Evolutionary conservation across 1,284 basidiomycete genomes (phyloP).

Genomic region (Leccinum subspadiceum): DNA sequence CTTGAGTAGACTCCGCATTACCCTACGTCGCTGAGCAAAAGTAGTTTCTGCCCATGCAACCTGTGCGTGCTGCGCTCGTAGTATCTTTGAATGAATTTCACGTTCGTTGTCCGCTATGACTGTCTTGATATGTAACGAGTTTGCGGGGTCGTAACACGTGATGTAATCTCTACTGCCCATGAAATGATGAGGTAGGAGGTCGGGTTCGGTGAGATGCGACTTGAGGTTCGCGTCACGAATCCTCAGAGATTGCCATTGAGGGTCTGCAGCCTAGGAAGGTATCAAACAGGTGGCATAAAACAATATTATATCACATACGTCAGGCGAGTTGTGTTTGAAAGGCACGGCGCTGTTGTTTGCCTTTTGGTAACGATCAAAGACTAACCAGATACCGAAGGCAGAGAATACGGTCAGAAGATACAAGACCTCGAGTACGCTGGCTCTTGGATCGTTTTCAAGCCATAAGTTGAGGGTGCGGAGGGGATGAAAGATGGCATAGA

Average conservation of each 20-base stretch:
- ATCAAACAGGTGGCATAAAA: constrained; percentile 12
- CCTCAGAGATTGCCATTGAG: constrained; percentile 53
- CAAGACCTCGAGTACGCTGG: constrained; percentile 50
- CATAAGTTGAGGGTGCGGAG: constrained; percentile 46
- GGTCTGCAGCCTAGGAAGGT: constrained; percentile 46
- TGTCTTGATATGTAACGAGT: constrained; percentile 74
- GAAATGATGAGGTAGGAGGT: constrained; percentile 52
- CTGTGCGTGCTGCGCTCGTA: constrained; percentile 67
- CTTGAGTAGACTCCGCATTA: constrained; percentile 81
- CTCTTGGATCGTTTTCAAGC: constrained; percentile 44
- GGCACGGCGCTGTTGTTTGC: constrained; percentile 68
- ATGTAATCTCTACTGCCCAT: constrained; percentile 64
- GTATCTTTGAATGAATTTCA: constrained; percentile 73
- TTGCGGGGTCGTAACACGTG: constrained; percentile 90
- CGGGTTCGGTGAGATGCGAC: constrained; percentile 58
- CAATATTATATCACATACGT: constrained; percentile 41
- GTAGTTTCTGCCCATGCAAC: constrained; percentile 66
- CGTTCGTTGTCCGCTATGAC: constrained; percentile 63
- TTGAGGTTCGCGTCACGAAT: constrained; percentile 58
- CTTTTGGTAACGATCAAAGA: constrained; percentile 69
- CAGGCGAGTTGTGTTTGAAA: constrained; percentile 58
- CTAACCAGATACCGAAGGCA: constrained; percentile 73
- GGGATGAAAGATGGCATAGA: constrained; percentile 52
- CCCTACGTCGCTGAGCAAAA: constrained; percentile 75
- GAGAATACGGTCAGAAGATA: constrained; percentile 64